phyloP scores from a whole-genome alignment of 805 yeast species.

The Myxozyma geophila region DNA sequence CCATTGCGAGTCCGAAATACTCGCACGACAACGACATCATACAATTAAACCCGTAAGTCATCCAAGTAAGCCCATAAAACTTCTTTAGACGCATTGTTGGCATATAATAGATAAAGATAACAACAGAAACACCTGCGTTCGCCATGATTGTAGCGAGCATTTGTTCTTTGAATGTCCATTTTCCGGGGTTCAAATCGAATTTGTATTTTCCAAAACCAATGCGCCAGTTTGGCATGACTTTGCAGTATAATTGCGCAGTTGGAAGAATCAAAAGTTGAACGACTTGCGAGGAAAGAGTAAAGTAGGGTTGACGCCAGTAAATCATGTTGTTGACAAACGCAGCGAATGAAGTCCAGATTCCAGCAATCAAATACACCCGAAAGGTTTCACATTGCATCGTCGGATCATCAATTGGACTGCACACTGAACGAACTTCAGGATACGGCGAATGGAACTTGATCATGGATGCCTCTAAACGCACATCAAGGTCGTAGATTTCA shows the following conservation, averaged over 20 bases:
- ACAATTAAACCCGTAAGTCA: conserved; percentile 57
- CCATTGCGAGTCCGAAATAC: conserved; percentile 68
- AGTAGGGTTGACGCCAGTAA: conserved; percentile 59
- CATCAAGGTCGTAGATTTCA: conserved; percentile 40
- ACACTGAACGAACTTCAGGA: conserved; percentile 56
- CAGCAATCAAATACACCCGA: conserved; percentile 57
- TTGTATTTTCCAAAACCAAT: conserved; percentile 49
- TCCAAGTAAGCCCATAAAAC: conserved; percentile 46
- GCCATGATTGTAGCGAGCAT: conserved; percentile 58
- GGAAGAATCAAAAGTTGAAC: conserved; percentile 65
- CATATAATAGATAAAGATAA: conserved; percentile 15
- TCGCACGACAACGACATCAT: conserved; percentile 60
- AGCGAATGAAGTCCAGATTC: conserved; percentile 59
- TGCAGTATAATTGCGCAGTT: conserved; percentile 54
- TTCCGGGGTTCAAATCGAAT: conserved; percentile 60
- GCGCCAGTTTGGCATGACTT: conserved; percentile 53
- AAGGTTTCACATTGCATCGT: conserved; percentile 54
- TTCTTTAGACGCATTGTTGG: conserved; percentile 21
- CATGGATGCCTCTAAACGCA: conserved; percentile 52
- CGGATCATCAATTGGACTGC: conserved; percentile 51
- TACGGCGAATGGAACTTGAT: conserved; percentile 55
- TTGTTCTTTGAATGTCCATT: conserved; percentile 69
- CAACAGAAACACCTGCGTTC: conserved; percentile 25
- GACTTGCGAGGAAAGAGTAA: conserved; percentile 56
- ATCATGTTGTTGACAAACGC: conserved; percentile 63